A percentile compares a stretch with the other conserved stretches of the same genome.
Conservation (phyloP, 345 rosid species). For the Eucalyptus virginea region DNA sequence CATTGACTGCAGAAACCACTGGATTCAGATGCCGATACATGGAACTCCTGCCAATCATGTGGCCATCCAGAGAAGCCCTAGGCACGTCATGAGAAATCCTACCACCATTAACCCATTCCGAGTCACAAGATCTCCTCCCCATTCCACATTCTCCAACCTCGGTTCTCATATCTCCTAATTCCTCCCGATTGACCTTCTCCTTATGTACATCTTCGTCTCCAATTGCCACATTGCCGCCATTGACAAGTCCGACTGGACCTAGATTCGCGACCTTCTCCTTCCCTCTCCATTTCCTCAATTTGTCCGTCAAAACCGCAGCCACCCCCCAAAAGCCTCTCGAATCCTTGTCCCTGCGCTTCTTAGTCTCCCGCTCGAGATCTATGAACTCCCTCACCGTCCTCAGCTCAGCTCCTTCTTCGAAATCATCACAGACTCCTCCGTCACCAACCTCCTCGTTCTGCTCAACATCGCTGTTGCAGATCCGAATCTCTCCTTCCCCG, state of each 20-base stretch:
- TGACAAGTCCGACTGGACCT: background rate
- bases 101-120: conserved; percentile 22
- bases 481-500: background rate
- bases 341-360: conserved; percentile 11
- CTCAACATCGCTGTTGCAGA: background rate
- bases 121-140: conserved; percentile 49
- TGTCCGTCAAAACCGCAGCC: conserved; percentile 39
- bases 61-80: conserved; percentile 79
- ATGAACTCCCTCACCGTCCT: conserved; percentile 56
- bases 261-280: conserved; percentile 12
- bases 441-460: background rate
- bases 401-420: conserved; percentile 26
- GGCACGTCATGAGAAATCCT: conserved; percentile 39
- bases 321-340: conserved; percentile 23
- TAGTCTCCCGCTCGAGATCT: conserved; percentile 47
- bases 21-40: conserved; percentile 25
- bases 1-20: conserved; percentile 41
- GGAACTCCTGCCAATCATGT: conserved; percentile 34
- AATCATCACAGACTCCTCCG: background rate
- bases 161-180: background rate
- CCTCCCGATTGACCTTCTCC: background rate
- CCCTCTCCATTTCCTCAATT: conserved; percentile 37
- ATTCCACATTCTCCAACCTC: conserved; percentile 29
- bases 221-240: background rate
- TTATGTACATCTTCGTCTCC: background rate